A percentile compares a stretch with the other conserved stretches of the same genome.
These are phyloP conservation scores for Botrytis porri DNA, from an alignment of 2,329 filamentous ascomycete species.

Conservation along the genomic window DNA sequence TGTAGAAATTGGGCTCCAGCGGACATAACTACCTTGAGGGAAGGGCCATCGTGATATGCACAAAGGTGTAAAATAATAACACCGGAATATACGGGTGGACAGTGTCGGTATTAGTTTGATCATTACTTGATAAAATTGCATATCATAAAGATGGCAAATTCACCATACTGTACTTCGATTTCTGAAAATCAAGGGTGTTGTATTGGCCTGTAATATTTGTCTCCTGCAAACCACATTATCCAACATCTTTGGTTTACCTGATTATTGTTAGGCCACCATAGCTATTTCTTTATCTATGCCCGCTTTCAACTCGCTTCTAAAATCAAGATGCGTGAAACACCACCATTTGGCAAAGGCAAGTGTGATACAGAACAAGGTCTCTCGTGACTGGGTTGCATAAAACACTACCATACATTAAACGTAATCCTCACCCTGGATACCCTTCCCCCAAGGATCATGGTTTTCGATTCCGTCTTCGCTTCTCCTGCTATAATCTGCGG, in stretches of 20 bases:
- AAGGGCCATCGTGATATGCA: too few relatives aligned
- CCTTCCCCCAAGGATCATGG: conserved; percentile 34
- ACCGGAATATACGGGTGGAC: too few relatives aligned
- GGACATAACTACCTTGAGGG: too few relatives aligned
- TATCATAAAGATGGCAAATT: too few relatives aligned
- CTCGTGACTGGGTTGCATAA: neutral
- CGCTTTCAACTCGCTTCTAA: neutral
- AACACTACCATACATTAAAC: conserved; percentile 22
- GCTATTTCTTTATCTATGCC: neutral
- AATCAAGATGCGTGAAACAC: neutral
- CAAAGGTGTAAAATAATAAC: too few relatives aligned
- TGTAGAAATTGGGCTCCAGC: too few relatives aligned
- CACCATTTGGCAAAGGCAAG: neutral
- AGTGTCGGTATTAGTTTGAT: too few relatives aligned
- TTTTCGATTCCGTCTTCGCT: conserved; percentile 32
- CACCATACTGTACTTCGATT: too few relatives aligned
- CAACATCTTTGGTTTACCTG: neutral
- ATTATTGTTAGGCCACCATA: neutral
- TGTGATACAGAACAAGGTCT: neutral
- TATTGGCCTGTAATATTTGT: neutral
- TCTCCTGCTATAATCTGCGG: conserved; percentile 28
- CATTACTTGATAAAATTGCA: too few relatives aligned
- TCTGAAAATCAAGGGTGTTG: neutral
- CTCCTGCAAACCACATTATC: neutral
- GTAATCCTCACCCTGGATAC: conserved; percentile 33